These are phyloP conservation scores for Solanum lycopersicoides DNA, from an alignment of 257 asterid species.

Conservation along the genomic window DNA sequence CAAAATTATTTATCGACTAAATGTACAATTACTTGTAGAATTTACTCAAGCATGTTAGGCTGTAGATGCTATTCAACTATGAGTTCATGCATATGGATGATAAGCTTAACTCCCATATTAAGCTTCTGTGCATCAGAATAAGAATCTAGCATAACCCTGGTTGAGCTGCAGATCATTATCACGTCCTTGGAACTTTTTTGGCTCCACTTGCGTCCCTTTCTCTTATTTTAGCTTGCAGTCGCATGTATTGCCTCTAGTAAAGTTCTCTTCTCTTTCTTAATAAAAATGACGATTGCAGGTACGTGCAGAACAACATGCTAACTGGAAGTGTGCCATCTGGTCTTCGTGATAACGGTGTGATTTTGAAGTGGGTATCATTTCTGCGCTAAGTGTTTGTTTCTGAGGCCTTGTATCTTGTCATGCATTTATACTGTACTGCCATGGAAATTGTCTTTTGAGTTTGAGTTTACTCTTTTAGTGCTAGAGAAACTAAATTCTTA, in stretches of 20 bases:
- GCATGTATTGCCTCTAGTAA: neutral
- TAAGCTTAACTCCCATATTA: neutral
- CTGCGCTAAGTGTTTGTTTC: neutral
- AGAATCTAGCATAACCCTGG: neutral
- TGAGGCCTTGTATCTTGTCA: neutral
- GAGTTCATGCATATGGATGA: neutral
- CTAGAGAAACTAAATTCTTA: neutral
- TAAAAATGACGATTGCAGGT: conserved; percentile 42
- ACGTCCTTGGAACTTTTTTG: neutral
- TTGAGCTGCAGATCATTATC: neutral
- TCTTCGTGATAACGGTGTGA: conserved; percentile 51
- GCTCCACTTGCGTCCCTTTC: neutral
- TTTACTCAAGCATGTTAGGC: neutral
- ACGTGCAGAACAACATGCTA: conserved; percentile 69
- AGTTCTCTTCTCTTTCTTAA: conserved; percentile 1
- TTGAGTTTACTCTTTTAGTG: neutral
- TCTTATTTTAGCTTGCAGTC: neutral
- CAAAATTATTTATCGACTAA: neutral
- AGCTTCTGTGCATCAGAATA: neutral
- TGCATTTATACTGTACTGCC: neutral
- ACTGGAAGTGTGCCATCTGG: conserved; percentile 62
- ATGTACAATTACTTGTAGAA: neutral
- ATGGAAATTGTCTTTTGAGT: neutral
- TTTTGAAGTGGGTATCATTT: conserved; percentile 59
- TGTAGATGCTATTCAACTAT: neutral